These are phyloP conservation scores for Venturia pyrina DNA, from an alignment of 2,329 filamentous ascomycete genomes.

Conservation along the genomic window DNA sequence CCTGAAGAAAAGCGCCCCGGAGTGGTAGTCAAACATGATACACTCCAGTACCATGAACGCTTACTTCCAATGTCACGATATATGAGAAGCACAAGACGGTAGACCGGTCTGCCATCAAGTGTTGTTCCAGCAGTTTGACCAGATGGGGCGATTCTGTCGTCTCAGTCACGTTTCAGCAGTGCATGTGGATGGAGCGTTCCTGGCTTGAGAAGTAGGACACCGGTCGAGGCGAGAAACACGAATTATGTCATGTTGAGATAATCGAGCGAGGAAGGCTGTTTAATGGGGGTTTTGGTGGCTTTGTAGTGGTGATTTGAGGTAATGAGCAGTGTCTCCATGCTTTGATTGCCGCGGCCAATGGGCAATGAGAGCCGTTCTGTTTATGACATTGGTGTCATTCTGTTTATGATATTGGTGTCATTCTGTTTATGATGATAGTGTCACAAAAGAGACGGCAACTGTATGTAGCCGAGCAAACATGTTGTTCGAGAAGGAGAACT, in stretches of 20 bases:
- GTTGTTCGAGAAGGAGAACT: not conserved
- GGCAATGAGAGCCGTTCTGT: too few relatives aligned
- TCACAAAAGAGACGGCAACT: not conserved
- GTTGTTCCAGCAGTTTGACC: not conserved
- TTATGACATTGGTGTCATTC: not conserved
- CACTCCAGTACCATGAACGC: not conserved
- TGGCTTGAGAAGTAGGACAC: not conserved
- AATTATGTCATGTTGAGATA: not conserved
- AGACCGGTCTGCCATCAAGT: not conserved
- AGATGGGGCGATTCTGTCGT: not conserved
- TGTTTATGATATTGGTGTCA: not conserved
- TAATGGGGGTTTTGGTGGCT: not conserved
- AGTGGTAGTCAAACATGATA: not conserved
- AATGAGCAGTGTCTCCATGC: not conserved
- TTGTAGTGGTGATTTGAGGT: not conserved
- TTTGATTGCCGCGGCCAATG: not conserved
- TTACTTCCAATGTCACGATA: not conserved
- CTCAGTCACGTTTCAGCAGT: conserved; percentile 1
- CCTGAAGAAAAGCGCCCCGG: not conserved
- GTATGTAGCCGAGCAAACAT: not conserved
- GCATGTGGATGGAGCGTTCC: conserved; percentile 4
- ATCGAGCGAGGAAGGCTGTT: not conserved
- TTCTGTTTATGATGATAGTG: not conserved
- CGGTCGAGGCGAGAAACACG: not conserved
- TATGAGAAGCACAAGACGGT: not conserved